Percentiles rank a stretch among this genome's conserved stretches.
These are phyloP conservation scores for Cucumis melo DNA, from an alignment of 306 rosid genomes.

Conservation along the genomic window DNA sequence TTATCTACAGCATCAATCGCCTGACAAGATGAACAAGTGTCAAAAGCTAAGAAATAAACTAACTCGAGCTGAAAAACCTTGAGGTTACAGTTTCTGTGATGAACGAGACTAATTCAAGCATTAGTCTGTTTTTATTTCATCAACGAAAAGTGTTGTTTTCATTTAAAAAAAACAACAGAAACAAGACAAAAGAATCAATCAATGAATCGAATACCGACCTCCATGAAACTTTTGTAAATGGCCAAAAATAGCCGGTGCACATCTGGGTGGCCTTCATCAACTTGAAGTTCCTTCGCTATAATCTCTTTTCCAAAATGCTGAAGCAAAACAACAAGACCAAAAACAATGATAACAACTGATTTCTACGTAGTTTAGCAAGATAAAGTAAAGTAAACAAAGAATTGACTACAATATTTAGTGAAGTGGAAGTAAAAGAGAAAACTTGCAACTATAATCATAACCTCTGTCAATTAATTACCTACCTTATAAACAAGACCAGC, in stretches of 20 bases:
- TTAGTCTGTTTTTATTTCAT: too few relatives aligned
- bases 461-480: constrained; percentile 20
- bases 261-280: constrained; percentile 61
- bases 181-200: neutral
- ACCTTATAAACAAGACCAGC: constrained; percentile 97
- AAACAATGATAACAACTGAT: neutral
- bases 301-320: constrained; percentile 94
- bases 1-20: constrained; percentile 96
- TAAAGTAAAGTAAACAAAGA: neutral
- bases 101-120: too few relatives aligned
- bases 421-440: neutral
- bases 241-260: constrained; percentile 69
- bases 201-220: constrained; percentile 25
- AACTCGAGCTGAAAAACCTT: neutral
- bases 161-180: neutral
- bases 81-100: neutral
- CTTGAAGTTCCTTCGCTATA: constrained; percentile 83
- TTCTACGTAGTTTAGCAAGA: neutral
- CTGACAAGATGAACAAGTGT: constrained; percentile 19
- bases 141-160: too few relatives aligned
- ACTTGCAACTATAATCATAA: neutral
- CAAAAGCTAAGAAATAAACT: neutral
- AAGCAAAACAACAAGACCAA: neutral
- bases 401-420: neutral
- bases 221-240: constrained; percentile 91